phyloP scores from a whole-genome alignment of 345 rosid species.

The Salix brachista region DNA sequence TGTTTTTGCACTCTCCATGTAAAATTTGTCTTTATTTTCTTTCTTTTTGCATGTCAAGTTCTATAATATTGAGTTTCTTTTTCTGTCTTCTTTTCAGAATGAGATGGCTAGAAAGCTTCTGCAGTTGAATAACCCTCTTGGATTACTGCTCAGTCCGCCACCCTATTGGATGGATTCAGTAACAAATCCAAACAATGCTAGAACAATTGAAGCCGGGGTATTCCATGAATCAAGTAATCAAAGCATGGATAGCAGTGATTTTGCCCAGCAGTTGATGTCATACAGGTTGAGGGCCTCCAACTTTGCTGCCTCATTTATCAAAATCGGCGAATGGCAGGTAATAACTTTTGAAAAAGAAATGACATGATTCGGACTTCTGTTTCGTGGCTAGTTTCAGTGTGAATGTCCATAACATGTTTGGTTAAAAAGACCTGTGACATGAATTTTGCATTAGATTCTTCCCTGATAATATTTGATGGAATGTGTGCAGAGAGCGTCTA shows the following conservation, averaged over 20 bases:
- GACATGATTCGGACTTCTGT: not conserved
- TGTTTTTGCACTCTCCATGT: not conserved
- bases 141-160: constrained; percentile 14
- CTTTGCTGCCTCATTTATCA: constrained; percentile 28
- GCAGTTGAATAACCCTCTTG: constrained; percentile 19
- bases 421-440: not conserved
- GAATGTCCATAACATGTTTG: not conserved
- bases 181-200: not conserved
- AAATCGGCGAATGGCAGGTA: constrained; percentile 53
- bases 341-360: not conserved
- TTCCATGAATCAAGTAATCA: not conserved
- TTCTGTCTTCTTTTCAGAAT: not conserved
- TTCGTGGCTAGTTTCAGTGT: not conserved
- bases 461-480: not conserved
- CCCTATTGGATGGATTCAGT: constrained; percentile 1
- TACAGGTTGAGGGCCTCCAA: constrained; percentile 44
- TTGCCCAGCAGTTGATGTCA: too few species aligned
- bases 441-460: not conserved
- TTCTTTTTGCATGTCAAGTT: not conserved
- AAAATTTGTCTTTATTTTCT: not conserved
- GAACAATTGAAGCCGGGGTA: not conserved
- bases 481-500: constrained; percentile 30
- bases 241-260: not conserved
- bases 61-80: not conserved
- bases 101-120: not conserved